A percentile compares a stretch with the other conserved stretches of the same genome.
Conservation (phyloP, 1,139 yeast species). For the Sugiyamaella neomexicana region DNA sequence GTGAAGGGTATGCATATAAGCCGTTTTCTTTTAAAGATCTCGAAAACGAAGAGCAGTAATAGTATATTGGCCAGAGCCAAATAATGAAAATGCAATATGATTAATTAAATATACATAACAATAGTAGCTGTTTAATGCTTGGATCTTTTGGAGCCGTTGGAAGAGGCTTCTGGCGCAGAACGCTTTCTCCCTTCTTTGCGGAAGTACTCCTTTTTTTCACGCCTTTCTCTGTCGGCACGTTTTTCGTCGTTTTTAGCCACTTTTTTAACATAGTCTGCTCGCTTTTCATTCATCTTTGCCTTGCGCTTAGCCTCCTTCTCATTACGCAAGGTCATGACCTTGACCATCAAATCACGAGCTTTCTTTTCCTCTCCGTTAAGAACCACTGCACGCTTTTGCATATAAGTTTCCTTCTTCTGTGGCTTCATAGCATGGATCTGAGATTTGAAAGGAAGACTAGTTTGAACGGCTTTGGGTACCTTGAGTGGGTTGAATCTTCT, state of each 20-base stretch:
- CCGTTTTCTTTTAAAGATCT: constrained; percentile 63
- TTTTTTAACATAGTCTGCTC: constrained; percentile 71
- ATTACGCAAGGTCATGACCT: constrained; percentile 77
- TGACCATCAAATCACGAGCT: constrained; percentile 85
- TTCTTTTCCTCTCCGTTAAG: constrained; percentile 91
- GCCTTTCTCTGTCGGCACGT: constrained; percentile 72
- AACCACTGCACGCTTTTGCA: constrained; percentile 92
- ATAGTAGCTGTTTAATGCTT: background rate
- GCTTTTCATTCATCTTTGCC: constrained; percentile 73
- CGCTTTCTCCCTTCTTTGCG: constrained; percentile 19
- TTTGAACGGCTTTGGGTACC: constrained; percentile 77
- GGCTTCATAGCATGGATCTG: constrained; percentile 78
- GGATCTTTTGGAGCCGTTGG: constrained; percentile 1
- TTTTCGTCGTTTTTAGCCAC: constrained; percentile 71
- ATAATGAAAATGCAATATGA: background rate
- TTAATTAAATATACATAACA: constrained; percentile 2
- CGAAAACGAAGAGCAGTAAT: constrained; percentile 18
- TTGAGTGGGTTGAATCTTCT: constrained; percentile 83
- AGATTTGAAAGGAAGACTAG: constrained; percentile 84
- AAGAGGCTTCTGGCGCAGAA: background rate
- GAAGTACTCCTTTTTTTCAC: constrained; percentile 84
- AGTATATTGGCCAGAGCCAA: background rate
- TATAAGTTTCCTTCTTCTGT: constrained; percentile 76
- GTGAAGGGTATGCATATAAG: constrained; percentile 86
- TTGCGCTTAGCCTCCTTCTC: constrained; percentile 81